Percentiles rank a stretch among this genome's conserved stretches.
Evolutionary conservation across 2,329 filamentous ascomycete species (phyloP).

Genomic region (Mycogone perniciosa): DNA sequence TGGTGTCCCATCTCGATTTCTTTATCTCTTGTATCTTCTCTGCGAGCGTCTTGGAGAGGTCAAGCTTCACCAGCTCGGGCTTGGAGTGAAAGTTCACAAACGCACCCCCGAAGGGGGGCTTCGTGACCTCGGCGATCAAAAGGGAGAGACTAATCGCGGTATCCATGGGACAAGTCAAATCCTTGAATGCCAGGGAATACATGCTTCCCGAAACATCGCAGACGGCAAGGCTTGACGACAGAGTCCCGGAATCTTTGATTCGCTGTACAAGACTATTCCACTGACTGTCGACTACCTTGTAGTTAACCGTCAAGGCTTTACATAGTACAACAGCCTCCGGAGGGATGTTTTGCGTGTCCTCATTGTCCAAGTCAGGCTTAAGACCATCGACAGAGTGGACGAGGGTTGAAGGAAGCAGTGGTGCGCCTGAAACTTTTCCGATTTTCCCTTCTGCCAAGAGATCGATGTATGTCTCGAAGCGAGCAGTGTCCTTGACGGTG

Average conservation of each 20-base stretch:
- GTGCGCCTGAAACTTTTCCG: slow-evolving; percentile 47
- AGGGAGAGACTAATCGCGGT: slow-evolving; percentile 50
- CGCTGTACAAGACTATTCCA: slow-evolving; percentile 54
- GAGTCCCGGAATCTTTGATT: slow-evolving; percentile 47
- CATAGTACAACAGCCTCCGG: slow-evolving; percentile 19
- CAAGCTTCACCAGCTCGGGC: slow-evolving; percentile 37
- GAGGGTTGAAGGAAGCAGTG: slow-evolving; percentile 46
- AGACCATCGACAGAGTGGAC: slow-evolving; percentile 23
- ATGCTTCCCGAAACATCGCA: slow-evolving; percentile 55
- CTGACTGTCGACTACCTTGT: slow-evolving; percentile 41
- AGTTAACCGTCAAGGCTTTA: slow-evolving; percentile 26
- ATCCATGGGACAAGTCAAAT: slow-evolving; percentile 45
- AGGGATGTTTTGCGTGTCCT: neutral
- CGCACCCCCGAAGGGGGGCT: slow-evolving; percentile 45
- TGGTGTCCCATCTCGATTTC: slow-evolving; percentile 31
- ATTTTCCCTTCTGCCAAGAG: slow-evolving; percentile 41
- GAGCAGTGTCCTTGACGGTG: slow-evolving; percentile 40
- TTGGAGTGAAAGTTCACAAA: slow-evolving; percentile 48
- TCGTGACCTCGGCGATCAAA: slow-evolving; percentile 46
- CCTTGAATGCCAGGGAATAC: slow-evolving; percentile 30
- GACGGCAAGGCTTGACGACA: slow-evolving; percentile 49
- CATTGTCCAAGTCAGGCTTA: slow-evolving; percentile 4
- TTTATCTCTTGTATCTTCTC: slow-evolving; percentile 35
- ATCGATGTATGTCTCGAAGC: slow-evolving; percentile 44
- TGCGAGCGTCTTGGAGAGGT: slow-evolving; percentile 30